These are phyloP conservation scores for Cryptococcus sp. DNA, from an alignment of 1,284 basidiomycete genomes.

Conservation along the genomic window DNA sequence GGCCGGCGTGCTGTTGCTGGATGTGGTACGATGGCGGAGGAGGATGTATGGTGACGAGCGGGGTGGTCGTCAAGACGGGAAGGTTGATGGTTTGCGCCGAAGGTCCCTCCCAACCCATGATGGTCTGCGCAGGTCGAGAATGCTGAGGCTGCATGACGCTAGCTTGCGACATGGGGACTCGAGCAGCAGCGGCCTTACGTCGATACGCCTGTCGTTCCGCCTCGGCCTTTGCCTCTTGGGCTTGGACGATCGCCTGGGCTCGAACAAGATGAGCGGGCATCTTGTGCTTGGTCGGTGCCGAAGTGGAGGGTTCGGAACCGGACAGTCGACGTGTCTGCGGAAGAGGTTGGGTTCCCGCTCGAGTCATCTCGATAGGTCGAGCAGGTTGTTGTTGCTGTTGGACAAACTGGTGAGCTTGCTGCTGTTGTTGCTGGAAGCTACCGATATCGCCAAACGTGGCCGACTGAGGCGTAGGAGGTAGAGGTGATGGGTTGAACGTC, in stretches of 20 bases:
- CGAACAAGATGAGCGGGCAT: slow-evolving; percentile 24
- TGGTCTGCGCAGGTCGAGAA: slow-evolving; percentile 8
- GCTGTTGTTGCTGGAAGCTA: too few relatives aligned
- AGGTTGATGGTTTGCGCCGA: slow-evolving; percentile 8
- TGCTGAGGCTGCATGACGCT: slow-evolving; percentile 15
- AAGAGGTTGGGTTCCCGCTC: slow-evolving; percentile 26
- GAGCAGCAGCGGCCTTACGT: slow-evolving; percentile 13
- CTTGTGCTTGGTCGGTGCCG: neutral
- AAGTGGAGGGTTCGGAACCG: slow-evolving; percentile 4
- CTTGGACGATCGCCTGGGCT: slow-evolving; percentile 26
- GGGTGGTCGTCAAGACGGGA: slow-evolving; percentile 20
- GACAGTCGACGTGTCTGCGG: slow-evolving; percentile 16
- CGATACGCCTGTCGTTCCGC: slow-evolving; percentile 16
- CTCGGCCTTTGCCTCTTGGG: slow-evolving; percentile 24
- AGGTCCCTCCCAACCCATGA: slow-evolving; percentile 30
- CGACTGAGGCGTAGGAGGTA: slow-evolving; percentile 26
- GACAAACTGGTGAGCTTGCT: neutral
- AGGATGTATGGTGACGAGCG: slow-evolving; percentile 28
- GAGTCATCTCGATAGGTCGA: slow-evolving; percentile 17
- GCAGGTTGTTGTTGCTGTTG: slow-evolving; percentile 4
- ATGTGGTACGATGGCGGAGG: slow-evolving; percentile 15
- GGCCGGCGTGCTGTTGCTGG: neutral
- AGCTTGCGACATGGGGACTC: slow-evolving; percentile 25
- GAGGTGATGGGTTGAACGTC: slow-evolving; percentile 12
- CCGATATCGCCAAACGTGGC: slow-evolving; percentile 15